Conservation (phyloP, 148 eudicot species). For the Mesembryanthemum crystallinum region DNA sequence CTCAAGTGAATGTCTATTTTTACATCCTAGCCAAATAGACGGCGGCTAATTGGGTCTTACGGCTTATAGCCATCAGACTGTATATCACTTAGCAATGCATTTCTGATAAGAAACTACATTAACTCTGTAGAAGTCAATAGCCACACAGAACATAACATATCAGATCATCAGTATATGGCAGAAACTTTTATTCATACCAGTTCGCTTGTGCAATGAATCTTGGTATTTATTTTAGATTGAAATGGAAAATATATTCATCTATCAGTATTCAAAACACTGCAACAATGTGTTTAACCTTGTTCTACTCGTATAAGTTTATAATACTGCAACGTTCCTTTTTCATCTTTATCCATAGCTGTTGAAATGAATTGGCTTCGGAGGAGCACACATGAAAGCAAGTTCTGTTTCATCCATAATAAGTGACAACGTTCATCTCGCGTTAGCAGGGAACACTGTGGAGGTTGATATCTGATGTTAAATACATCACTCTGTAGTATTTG, state of each 20-base stretch:
- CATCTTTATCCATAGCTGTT: neutral
- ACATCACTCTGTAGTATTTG: neutral
- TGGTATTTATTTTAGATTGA: too few relatives aligned
- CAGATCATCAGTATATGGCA: neutral
- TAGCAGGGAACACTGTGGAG: neutral
- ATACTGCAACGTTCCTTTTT: neutral
- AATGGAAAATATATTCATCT: too few relatives aligned
- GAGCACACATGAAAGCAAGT: neutral
- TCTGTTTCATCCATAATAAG: neutral
- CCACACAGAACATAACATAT: neutral
- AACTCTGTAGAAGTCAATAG: neutral
- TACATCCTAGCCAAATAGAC: neutral
- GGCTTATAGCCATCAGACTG: neutral
- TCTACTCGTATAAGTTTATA: neutral
- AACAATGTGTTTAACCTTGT: neutral
- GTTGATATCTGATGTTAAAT: constrained; percentile 19
- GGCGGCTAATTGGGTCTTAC: neutral
- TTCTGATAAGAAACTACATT: too few relatives aligned
- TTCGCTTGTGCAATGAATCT: neutral
- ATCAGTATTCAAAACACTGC: neutral
- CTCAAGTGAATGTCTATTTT: neutral
- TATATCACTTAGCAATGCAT: neutral
- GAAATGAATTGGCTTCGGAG: neutral
- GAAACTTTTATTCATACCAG: neutral
- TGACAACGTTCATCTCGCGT: neutral